phyloP scores from a whole-genome alignment of 495 filamentous ascomycete genomes.

The Annulohypoxylon stygium region DNA sequence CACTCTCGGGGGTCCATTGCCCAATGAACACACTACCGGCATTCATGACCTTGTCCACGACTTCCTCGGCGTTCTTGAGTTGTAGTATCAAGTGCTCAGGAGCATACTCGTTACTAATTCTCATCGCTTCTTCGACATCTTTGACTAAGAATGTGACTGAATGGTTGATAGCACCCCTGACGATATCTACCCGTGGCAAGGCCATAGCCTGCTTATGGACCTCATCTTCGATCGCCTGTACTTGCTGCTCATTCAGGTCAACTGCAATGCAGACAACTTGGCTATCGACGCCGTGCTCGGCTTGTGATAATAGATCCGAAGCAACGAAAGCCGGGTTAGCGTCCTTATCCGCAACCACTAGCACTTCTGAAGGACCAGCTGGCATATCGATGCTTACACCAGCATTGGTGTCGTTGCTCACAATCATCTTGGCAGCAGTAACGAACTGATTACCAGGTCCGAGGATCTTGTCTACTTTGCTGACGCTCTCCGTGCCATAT shows the following conservation, averaged over 20 bases:
- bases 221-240: conserved; percentile 88
- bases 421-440: conserved; percentile 97
- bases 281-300: conserved; percentile 94
- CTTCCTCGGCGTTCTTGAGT: conserved; percentile 75
- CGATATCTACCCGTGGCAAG: conserved; percentile 91
- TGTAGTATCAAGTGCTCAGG: conserved; percentile 98
- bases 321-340: conserved; percentile 96
- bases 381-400: conserved; percentile 98
- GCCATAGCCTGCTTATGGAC: conserved; percentile 89
- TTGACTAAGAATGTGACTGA: conserved; percentile 88
- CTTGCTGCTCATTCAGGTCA: conserved; percentile 75
- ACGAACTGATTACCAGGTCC: conserved; percentile 99
- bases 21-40: conserved; percentile 97
- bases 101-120: conserved; percentile 92
- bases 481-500: conserved; percentile 85
- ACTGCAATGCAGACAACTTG: conserved; percentile 95
- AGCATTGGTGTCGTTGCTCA: conserved; percentile 94
- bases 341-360: conserved; percentile 91
- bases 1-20: conserved; percentile 94
- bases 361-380: conserved; percentile 94
- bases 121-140: conserved; percentile 85
- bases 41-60: conserved; percentile 86
- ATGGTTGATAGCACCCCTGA: conserved; percentile 90
- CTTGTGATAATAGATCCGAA: conserved; percentile 92
- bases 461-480: conserved; percentile 98